Percentiles rank a stretch among this genome's conserved stretches.
phyloP scores from a whole-genome alignment of 1,284 basidiomycete genomes.

The Salmacisia buchloeana region DNA sequence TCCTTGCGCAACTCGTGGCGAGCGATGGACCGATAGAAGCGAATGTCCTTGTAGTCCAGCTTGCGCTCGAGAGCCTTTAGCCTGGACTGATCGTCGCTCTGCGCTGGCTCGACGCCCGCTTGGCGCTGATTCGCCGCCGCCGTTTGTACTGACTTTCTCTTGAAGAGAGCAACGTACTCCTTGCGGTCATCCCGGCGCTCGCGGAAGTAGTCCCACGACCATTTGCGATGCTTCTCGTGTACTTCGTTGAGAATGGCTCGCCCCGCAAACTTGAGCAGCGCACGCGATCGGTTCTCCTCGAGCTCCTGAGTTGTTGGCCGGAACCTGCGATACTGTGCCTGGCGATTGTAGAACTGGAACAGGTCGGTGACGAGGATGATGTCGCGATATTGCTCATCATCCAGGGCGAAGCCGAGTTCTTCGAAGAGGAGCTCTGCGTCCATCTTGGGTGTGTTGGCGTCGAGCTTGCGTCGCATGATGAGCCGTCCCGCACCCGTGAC shows the following conservation, averaged over 20 bases:
- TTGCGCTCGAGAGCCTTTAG: slow-evolving; percentile 72
- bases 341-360: slow-evolving; percentile 91
- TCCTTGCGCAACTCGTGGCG: slow-evolving; percentile 84
- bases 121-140: slow-evolving; percentile 30
- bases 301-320: slow-evolving; percentile 65
- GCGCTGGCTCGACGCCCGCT: slow-evolving; percentile 25
- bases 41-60: slow-evolving; percentile 87
- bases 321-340: slow-evolving; percentile 64
- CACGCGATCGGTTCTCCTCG: slow-evolving; percentile 63
- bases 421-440: slow-evolving; percentile 87
- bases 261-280: slow-evolving; percentile 74
- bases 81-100: slow-evolving; percentile 41
- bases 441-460: slow-evolving; percentile 66
- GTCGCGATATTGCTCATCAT: slow-evolving; percentile 93
- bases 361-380: slow-evolving; percentile 89
- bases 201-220: slow-evolving; percentile 88
- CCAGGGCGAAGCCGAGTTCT: slow-evolving; percentile 86
- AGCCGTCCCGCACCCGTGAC: slow-evolving; percentile 91
- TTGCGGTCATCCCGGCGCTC: slow-evolving; percentile 80
- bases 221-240: slow-evolving; percentile 73
- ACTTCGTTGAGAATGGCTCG: slow-evolving; percentile 79
- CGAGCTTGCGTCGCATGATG: slow-evolving; percentile 68
- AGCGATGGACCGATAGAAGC: slow-evolving; percentile 95
- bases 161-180: slow-evolving; percentile 79
- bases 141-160: slow-evolving; percentile 59